Evolutionary conservation across 2,329 filamentous ascomycete genomes (phyloP), one percentile per base, ranked within the genome.

Genomic region (Cryphonectria naterciae): DNA sequence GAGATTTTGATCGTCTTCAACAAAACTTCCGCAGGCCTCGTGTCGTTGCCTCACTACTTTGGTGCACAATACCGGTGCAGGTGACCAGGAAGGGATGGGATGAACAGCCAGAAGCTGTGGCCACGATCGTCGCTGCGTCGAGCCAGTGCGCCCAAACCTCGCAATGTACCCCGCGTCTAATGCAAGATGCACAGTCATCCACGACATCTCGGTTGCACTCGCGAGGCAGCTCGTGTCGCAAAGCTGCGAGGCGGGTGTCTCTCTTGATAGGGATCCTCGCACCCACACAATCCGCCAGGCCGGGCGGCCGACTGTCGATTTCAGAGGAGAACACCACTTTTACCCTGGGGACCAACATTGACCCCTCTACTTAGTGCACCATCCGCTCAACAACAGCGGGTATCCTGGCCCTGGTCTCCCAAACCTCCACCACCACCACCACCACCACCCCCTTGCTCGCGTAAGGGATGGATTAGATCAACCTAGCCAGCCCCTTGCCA

Each of bases 391-490:
- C 19, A 52, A 25, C 64, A 56, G 32, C 64, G 46, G 46, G 49
- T 54, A 56, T 56, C 64, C 64, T 35, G 37, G 64, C 49, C 37
- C 46, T 8, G 41, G 52, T 52, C 25, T 25, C 54, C 65, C 67
- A 67, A 37, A 65, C 64, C 19, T 39, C 62, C n/a, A 37, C 37
- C 13, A 32, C 32, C 32, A 32, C 32, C 32, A 32, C 32, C 28
- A 32, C 28, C 28, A 32, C 28, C n/a, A n/a, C 17, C 68, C 68
- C 68, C 70, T 72, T 64, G 61, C 41, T 61, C 28, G 43, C n/a
- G 64, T 62, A 68, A 64, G 43, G 64, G 64, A 67, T 70, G 69
- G 41, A 43, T 32, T 32, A 58, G 63, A 65, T 35, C 25, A 46
- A 49, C 41, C 63, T 35, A 32, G 37, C 41, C 15, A 32, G 37